Percentiles rank a stretch among this genome's conserved stretches.
phyloP scores from a whole-genome alignment of 495 filamentous ascomycete genomes.

The Usnea hakonensis region DNA sequence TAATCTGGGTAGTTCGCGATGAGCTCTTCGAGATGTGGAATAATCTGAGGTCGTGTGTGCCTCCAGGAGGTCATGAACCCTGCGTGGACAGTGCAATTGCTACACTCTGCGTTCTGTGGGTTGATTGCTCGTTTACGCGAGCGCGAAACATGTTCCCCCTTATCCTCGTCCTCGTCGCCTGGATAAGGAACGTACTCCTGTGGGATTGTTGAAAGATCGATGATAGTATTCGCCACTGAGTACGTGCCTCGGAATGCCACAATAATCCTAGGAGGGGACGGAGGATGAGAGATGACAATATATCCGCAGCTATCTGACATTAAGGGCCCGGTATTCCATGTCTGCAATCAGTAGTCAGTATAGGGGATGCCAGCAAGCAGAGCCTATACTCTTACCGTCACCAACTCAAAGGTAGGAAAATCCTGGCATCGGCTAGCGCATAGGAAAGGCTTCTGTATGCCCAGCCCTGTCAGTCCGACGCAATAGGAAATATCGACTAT shows the following conservation, averaged over 20 bases:
- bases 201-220: conserved; percentile 78
- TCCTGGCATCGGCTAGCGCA: conserved; percentile 79
- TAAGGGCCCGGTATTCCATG: conserved; percentile 84
- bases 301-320: conserved; percentile 92
- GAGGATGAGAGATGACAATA: conserved; percentile 71
- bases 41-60: conserved; percentile 55
- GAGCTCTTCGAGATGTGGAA: conserved; percentile 50
- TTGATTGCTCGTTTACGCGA: conserved; percentile 16
- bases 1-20: conserved; percentile 58
- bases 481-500: conserved; percentile 95
- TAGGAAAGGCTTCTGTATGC: conserved; percentile 70
- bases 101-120: conserved; percentile 44
- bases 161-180: conserved; percentile 37
- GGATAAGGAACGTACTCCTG: conserved; percentile 89
- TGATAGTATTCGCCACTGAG: conserved; percentile 79
- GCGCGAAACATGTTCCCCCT: conserved; percentile 8
- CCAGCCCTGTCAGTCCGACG: conserved; percentile 64
- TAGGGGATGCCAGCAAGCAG: not conserved
- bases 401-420: conserved; percentile 69
- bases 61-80: conserved; percentile 83
- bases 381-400: conserved; percentile 34
- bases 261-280: conserved; percentile 56
- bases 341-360: conserved; percentile 23
- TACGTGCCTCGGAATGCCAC: conserved; percentile 96
- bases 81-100: conserved; percentile 82